These are phyloP conservation scores for Cladosporium cucumerinum DNA, from an alignment of 2,329 filamentous ascomycete genomes.

Conservation along the genomic window DNA sequence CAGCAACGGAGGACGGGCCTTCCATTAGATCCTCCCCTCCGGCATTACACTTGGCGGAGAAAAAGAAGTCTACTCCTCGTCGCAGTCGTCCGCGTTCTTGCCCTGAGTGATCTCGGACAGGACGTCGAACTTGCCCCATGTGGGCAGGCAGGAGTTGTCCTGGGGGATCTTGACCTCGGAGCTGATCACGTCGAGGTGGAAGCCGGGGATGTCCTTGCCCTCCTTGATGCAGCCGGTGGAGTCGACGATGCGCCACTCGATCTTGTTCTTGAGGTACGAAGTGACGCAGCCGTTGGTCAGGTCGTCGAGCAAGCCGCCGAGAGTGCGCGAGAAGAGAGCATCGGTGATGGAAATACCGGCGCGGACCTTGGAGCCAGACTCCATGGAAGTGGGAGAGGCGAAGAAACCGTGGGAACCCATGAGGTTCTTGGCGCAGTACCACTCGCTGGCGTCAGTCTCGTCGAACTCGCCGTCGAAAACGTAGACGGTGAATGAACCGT, in stretches of 20 bases:
- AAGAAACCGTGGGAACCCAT: conserved; percentile 60
- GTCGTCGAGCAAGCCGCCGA: conserved; percentile 10
- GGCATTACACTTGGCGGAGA: neutral
- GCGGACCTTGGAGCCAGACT: conserved; percentile 11
- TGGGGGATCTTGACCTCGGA: conserved; percentile 14
- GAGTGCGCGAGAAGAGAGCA: conserved; percentile 5
- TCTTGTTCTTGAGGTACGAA: conserved; percentile 15
- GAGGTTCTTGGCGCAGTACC: conserved; percentile 54
- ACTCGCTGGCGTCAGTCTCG: conserved; percentile 44
- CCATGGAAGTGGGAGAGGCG: conserved; percentile 20
- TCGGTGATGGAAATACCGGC: conserved; percentile 16
- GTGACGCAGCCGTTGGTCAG: conserved; percentile 14
- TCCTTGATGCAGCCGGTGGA: conserved; percentile 14
- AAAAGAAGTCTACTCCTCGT: neutral
- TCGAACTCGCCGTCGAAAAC: conserved; percentile 62
- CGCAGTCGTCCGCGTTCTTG: conserved; percentile 5
- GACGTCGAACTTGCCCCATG: conserved; percentile 12
- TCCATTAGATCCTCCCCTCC: neutral
- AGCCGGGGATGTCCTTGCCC: conserved; percentile 14
- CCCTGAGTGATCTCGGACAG: conserved; percentile 14
- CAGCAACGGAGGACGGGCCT: neutral
- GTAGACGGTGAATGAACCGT: conserved; percentile 62
- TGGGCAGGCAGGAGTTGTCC: neutral
- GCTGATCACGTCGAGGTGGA: conserved; percentile 11
- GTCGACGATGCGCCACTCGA: conserved; percentile 15